Conservation (phyloP, 2,329 filamentous ascomycete genomes). For the Claviceps monticola region DNA sequence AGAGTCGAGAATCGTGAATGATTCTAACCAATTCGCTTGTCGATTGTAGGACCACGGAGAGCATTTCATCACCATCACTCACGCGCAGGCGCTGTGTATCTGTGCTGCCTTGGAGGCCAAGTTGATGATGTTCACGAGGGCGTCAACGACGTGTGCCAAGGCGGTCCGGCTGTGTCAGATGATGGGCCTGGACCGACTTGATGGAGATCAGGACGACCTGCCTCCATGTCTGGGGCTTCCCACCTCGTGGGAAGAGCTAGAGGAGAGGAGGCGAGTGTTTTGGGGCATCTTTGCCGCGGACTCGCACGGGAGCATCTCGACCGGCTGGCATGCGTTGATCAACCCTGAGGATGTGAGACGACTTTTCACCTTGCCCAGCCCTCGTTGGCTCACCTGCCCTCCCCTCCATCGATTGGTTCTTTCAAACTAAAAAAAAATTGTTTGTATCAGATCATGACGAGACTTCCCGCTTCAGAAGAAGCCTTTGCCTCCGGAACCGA, state of each 20-base stretch:
- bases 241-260: constrained; percentile 62
- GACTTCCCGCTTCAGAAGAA: constrained; percentile 67
- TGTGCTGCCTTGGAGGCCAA: constrained; percentile 71
- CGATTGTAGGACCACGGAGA: constrained; percentile 53
- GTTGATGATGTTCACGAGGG: constrained; percentile 69
- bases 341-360: constrained; percentile 50
- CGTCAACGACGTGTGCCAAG: constrained; percentile 68
- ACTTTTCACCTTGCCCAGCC: neutral
- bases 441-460: constrained; percentile 47
- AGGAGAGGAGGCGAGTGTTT: constrained; percentile 69
- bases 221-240: constrained; percentile 63
- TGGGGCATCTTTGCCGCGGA: constrained; percentile 78
- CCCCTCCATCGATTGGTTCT: neutral
- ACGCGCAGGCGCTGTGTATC: constrained; percentile 70
- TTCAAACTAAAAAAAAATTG: neutral
- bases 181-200: constrained; percentile 71
- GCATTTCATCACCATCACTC: constrained; percentile 60
- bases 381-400: neutral
- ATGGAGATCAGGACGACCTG: constrained; percentile 49
- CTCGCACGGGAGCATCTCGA: constrained; percentile 74
- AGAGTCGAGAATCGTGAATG: neutral
- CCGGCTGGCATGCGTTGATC: constrained; percentile 77
- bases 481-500: constrained; percentile 55
- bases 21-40: neutral
- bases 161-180: constrained; percentile 61